Evolutionary conservation across 2,329 filamentous ascomycete genomes (phyloP), one percentile per base, ranked within the genome.

Genomic region (Ambrosiella xylebori): DNA sequence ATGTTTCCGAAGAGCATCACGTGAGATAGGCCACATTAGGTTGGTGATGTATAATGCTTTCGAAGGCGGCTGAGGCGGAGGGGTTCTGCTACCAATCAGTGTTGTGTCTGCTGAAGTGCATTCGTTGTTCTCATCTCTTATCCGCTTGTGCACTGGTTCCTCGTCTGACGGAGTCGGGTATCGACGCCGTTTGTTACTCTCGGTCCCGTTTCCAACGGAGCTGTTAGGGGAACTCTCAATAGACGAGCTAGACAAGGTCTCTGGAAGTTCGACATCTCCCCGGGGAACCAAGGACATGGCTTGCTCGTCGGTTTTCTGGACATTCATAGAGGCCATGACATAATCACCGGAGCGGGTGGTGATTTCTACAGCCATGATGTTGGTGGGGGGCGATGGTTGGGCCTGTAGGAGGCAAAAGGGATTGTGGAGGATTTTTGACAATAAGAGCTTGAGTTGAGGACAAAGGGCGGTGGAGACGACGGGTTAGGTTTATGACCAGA

Each of bases 31-130:
- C 52, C 91, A 84, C 81, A 94, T 90, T 57, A 97, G 80, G 65
- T 95, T 85, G 68, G 84, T 84, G 64, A 97, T 93, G 71, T 96
- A 97, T 52, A 97, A 73, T 13, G 87, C 84, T 38, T 80, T 71
- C 2, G 89, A 91, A 4, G 85, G 82, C 19, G 80, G 78, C 68
- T 93, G 86, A 40, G 83, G 70, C 0, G 86, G 77, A 6, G 44
- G 47, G 27, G 17, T 51, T 7, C 47, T 27, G 13, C 8, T 7
- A 27, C n/a, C 47, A 27, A 51, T 19, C 8, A 51, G 11, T 19
- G 47, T 51, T 9, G 47, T 51, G 19, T 51, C 47, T 27, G 15
- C 47, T 19, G 15, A 27, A 36, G 17, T n/a, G 27, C 27, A 35
- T 4, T 35, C 3, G 47, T 19, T 7, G 19, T 36, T 7, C 17